phyloP scores from a whole-genome alignment of 2,329 filamentous ascomycete species.

The Aspergillus ibericus region DNA sequence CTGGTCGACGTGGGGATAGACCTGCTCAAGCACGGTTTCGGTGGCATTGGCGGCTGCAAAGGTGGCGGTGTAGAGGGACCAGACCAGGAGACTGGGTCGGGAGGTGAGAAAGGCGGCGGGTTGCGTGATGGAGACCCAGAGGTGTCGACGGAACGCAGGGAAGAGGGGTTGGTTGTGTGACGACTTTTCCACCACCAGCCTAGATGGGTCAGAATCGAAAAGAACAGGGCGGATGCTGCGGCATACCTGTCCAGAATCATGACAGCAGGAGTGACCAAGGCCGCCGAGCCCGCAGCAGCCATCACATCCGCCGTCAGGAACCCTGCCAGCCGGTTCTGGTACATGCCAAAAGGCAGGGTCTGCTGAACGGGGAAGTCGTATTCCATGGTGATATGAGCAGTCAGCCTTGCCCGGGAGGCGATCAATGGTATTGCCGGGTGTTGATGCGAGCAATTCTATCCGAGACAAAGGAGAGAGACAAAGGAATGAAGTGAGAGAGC shows the following conservation, averaged over 20 bases:
- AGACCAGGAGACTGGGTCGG: constrained; percentile 41
- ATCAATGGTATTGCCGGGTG: neutral
- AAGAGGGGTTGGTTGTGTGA: constrained; percentile 26
- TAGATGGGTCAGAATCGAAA: neutral
- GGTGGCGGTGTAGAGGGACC: constrained; percentile 73
- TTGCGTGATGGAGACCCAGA: constrained; percentile 38
- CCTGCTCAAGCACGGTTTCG: constrained; percentile 69
- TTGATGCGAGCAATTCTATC: neutral
- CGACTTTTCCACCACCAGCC: constrained; percentile 29
- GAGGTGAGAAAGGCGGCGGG: constrained; percentile 33
- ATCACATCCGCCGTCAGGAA: constrained; percentile 62
- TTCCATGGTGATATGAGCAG: constrained; percentile 21
- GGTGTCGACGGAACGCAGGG: constrained; percentile 18
- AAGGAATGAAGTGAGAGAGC: constrained; percentile 1
- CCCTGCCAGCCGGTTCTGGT: constrained; percentile 37
- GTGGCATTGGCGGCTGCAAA: constrained; percentile 81
- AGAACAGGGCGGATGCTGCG: constrained; percentile 30
- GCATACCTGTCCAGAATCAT: constrained; percentile 42
- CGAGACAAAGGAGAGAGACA: constrained; percentile 7
- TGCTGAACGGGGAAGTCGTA: constrained; percentile 26
- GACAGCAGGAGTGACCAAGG: constrained; percentile 27
- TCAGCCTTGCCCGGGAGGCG: neutral
- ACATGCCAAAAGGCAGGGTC: constrained; percentile 27
- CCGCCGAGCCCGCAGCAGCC: constrained; percentile 42
- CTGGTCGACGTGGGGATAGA: constrained; percentile 55